These are phyloP conservation scores for Selaginella moellendorffii DNA, from an alignment of 75 land plant genomes.

Conservation along the genomic window DNA sequence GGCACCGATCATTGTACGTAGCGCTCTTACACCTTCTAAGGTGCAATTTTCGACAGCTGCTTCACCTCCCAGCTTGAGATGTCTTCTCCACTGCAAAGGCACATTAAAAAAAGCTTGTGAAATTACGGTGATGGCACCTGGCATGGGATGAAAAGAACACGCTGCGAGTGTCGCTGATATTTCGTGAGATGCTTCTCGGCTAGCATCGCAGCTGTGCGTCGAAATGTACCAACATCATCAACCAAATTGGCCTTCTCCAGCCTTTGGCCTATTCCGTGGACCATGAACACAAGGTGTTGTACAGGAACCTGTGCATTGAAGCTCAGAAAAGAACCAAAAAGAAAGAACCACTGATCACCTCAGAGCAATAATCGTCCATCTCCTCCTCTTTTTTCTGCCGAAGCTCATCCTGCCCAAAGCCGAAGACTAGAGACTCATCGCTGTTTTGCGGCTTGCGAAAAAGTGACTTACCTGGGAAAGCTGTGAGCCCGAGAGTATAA, in stretches of 20 bases:
- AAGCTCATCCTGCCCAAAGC: conserved; percentile 90
- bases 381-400: conserved; percentile 82
- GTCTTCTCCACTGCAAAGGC: conserved; percentile 74
- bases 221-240: conserved; percentile 85
- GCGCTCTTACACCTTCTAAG: conserved; percentile 74
- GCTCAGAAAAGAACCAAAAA: not conserved
- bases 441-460: too few relatives aligned
- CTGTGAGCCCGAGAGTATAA: conserved; percentile 46
- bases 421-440: too few relatives aligned
- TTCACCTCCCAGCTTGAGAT: conserved; percentile 78
- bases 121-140: too few relatives aligned
- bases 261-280: conserved; percentile 97
- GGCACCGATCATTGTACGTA: conserved; percentile 75
- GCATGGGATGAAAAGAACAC: conserved; percentile 86
- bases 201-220: conserved; percentile 47
- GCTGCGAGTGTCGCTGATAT: conserved; percentile 58
- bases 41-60: conserved; percentile 68
- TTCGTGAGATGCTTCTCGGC: conserved; percentile 67
- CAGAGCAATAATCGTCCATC: conserved; percentile 95
- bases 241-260: conserved; percentile 92
- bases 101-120: not conserved
- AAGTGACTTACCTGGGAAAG: conserved; percentile 64
- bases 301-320: conserved; percentile 63
- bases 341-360: conserved; percentile 47
- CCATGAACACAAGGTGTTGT: conserved; percentile 87